Base-by-base conservation (phyloP, 139 green algal species). In the Dunaliella sp. region DNA sequence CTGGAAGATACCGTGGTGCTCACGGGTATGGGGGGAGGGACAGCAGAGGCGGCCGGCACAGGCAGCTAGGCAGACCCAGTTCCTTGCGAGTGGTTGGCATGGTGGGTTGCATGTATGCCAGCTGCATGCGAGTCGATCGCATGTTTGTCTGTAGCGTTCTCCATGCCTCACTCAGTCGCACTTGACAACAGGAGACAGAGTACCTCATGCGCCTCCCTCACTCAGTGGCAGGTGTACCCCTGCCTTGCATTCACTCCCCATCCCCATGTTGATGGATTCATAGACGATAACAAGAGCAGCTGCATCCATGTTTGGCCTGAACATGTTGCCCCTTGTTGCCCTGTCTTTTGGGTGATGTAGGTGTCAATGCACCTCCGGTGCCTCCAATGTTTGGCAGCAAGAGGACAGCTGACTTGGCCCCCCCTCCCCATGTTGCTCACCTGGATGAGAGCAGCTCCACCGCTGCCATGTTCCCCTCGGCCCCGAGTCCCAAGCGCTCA, bases 1-100 rank as follows among this genome's bases (percentile, higher is more conserved):
- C 86, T 99, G 97, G 97, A 96, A 98, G 87, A 95, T 99, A 84
- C 83, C 87, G 1, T 96, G 89, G 86, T 92, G 97, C 0, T 95
- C 94, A 86, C 89, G 89, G 77, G 84, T 33, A 73, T 78, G 36
- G 59, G 77, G 59, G 77, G 76, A 75, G 83, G 87, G 83, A 33
- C 7, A 58, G 16, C 30, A 0, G 74, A 1, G 28, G 74, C 22
- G 3, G 36, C 33, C 57, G 12, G 36, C 31, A 3, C 76, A 38
- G 76, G 32, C n/a, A 38, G 2, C 28, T 81, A 16, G 25, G 3
- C 22, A 16, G 74, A 16, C 21, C 74, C 74, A 79, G 26, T 3
- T 25, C 25, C 74, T 16, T 30, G 31, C 74, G 25, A 16, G 74
- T 25, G 16, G 74, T 32, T 32, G 3, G n/a, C 21, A 12, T 79